Evolutionary conservation across 176 grass and related monocot species (phyloP), one percentile per base, ranked within the genome.

Genomic region (Paspalum vaginatum): DNA sequence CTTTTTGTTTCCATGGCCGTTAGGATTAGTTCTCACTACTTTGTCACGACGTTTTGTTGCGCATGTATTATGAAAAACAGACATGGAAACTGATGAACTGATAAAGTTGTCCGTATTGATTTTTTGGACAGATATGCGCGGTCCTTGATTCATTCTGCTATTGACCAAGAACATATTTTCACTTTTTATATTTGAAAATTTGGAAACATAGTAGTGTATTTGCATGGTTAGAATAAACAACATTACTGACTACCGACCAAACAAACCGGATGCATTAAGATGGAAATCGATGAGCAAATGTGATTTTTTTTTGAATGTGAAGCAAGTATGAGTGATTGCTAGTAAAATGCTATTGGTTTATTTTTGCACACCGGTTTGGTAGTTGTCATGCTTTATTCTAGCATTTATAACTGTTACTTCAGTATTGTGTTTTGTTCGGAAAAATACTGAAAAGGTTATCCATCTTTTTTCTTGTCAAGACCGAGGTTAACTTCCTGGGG

Each of bases 401-500:
- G 53, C 37, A 32, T 70, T n/a, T 11, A 70, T 63, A 70, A 27
- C 14, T 42, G 56, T 73, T 73, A 39, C 24, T 70, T 38, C 27
- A 60, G 15, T 55, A 42, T 49, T 64, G 8, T 57, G 4, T 15
- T 58, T 72, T n/a, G 22, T 22, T 68, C 47, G 32, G 49, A 43
- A 51, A 70, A 25, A 48, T 64, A 16, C 26, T 17, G 21, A 44
- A 24, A 65, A 41, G 0, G 61, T 81, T 21, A 65, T 52, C 26
- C 68, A 61, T 90, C 9, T 65, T 74, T 38, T 81, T 65, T 83
- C 68, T 83, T 84, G n/a, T 24, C 5, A 46, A 99, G 96, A 99
- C 96, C 0, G 96, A 99, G 76, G 92, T 99, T 81, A 95, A 89
- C 26, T 99, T 95, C 82, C 83, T 99, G 87, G 96, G 96, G 63